Evolutionary conservation across 129 eudicot species (phyloP), one percentile per base, ranked within the genome.

Genomic region (Flaveria bidentis): DNA sequence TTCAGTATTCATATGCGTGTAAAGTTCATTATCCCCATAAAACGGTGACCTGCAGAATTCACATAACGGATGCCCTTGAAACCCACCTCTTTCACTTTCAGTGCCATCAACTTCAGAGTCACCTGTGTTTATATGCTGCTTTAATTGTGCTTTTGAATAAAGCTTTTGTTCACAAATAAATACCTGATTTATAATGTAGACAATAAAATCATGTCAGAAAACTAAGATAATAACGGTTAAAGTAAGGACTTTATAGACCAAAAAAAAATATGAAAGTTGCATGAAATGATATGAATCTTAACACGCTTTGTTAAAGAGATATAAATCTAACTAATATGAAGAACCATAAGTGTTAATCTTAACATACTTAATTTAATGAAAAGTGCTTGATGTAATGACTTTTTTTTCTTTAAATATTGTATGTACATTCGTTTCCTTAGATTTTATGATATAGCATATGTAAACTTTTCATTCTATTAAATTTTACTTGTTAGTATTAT

Each of bases 21-120:
- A 94, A 17, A 94, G 96, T 77, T 91, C 97, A 74, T 94, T 94
- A 42, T 94, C 98, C 66, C 97, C 98, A 80, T 91, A 94, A 83
- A 91, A 94, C 9, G 98, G 92, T 39, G 87, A 82, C 63, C 85
- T 76, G 84, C 97, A 94, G 83, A 94, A 94, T 80, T 94, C 98
- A 84, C 98, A 91, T 46, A 76, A 64, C 41, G 98, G 97, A 83
- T 91, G 98, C 71, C 98, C 98, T 77, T 82, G 82, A 73, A 94
- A 94, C 23, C 98, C 98, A 74, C 98, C 98, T 87, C 98, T 84
- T 78, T 94, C 98, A 83, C 92, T 94, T 83, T 94, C 98, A 64
- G 87, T 88, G 51, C 98, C 98, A 83, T 94, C 98, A 68, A 91
- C 98, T 85, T 82, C 98, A n/a, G 98, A 94, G 77, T 94, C 96